Evolutionary conservation across 176 grass and related monocot species (phyloP).

Genomic region (Oryza punctata): DNA sequence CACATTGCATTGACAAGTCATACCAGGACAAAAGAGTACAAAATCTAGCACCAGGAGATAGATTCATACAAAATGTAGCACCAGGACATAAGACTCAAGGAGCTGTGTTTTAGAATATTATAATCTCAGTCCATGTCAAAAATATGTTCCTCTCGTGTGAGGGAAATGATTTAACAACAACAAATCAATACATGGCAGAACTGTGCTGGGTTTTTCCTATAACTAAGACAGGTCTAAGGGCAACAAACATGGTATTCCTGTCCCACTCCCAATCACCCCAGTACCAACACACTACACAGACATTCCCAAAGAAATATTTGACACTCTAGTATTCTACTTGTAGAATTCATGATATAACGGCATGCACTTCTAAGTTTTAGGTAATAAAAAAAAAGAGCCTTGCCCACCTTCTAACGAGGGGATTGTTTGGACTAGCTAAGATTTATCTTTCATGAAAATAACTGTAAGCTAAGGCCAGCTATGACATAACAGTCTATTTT

Average conservation of each 20-base stretch:
- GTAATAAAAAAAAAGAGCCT: not conserved
- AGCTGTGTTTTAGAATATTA: not conserved
- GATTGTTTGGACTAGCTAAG: conserved; percentile 15
- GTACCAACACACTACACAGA: not conserved
- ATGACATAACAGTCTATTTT: not conserved
- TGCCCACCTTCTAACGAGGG: not conserved
- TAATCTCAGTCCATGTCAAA: not conserved
- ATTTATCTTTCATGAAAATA: conserved; percentile 25
- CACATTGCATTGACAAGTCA: not conserved
- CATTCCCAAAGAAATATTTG: not conserved
- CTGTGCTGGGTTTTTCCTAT: not conserved
- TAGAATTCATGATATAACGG: not conserved
- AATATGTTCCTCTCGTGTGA: not conserved
- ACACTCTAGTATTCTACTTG: not conserved
- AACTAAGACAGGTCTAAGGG: not conserved
- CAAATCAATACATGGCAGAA: not conserved
- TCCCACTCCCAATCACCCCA: not conserved
- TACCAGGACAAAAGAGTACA: not conserved
- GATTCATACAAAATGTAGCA: not conserved
- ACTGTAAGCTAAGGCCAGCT: not conserved
- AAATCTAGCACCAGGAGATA: not conserved
- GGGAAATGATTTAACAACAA: not conserved
- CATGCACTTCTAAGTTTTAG: conserved; percentile 21
- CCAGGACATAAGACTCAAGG: not conserved
- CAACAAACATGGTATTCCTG: not conserved